Conservation (phyloP, 1,139 yeast genomes). For the Kurtzmaniella natalensis region DNA sequence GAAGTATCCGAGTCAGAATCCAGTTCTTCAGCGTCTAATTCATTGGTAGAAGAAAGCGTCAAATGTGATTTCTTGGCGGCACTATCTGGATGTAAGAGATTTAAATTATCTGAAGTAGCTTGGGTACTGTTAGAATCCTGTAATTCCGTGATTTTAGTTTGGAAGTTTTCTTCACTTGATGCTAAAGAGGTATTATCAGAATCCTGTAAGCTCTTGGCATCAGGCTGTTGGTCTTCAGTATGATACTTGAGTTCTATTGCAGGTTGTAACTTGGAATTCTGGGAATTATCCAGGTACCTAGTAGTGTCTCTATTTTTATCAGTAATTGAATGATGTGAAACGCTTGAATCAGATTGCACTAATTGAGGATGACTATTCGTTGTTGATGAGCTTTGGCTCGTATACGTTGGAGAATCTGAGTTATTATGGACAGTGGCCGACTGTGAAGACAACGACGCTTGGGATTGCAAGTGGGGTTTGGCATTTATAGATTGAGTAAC, state of each 20-base stretch:
- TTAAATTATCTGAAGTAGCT: not conserved
- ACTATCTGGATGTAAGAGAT: constrained; percentile 3
- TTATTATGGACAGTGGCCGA: constrained; percentile 6
- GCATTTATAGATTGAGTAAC: too few species aligned
- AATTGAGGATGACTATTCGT: too few species aligned
- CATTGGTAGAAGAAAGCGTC: constrained; percentile 1
- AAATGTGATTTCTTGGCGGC: too few species aligned
- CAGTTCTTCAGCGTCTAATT: constrained; percentile 13
- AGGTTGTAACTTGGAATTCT: constrained; percentile 1
- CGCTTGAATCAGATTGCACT: too few species aligned
- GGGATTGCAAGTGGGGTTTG: constrained; percentile 5
- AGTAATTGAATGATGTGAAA: constrained; percentile 1
- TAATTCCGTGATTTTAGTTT: constrained; percentile 17
- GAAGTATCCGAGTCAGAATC: constrained; percentile 33
- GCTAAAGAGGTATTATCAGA: constrained; percentile 13
- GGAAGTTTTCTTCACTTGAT: constrained; percentile 13
- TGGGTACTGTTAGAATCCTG: constrained; percentile 8
- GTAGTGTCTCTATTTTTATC: constrained; percentile 1
- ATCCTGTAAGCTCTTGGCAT: constrained; percentile 9
- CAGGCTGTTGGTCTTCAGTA: constrained; percentile 6
- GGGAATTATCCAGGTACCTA: constrained; percentile 3
- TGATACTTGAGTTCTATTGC: constrained; percentile 7
- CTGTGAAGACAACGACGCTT: constrained; percentile 7
- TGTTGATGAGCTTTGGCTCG: too few species aligned
- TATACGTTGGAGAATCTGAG: too few species aligned